Conservation (phyloP, 371 early-diverging fungal genomes). For the Mucor indicus region DNA sequence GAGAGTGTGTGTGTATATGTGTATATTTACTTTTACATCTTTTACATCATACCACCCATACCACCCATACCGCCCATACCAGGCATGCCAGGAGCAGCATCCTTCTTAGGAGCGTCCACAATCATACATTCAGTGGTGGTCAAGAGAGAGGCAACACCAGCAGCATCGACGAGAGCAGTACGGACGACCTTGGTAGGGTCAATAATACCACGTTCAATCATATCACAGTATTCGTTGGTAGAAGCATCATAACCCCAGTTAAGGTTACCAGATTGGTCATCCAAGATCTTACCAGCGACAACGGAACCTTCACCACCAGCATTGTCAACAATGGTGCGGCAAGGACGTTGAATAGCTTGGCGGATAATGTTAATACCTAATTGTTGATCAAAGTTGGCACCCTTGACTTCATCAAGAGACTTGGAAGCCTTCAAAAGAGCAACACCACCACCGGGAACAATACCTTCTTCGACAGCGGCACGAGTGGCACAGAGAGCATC, state of each 20-base stretch:
- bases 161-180: conserved; percentile 92
- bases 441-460: conserved; percentile 96
- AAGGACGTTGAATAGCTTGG: conserved; percentile 90
- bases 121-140: conserved; percentile 97
- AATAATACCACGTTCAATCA: conserved; percentile 94
- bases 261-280: conserved; percentile 69
- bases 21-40: too few species aligned
- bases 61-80: conserved; percentile 20
- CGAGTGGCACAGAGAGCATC: conserved; percentile 98
- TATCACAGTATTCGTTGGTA: conserved; percentile 87
- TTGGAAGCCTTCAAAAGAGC: conserved; percentile 92
- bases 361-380: conserved; percentile 94
- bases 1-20: too few species aligned
- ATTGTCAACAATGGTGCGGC: conserved; percentile 93
- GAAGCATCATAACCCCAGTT: conserved; percentile 94
- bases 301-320: conserved; percentile 97
- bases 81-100: conserved; percentile 30
- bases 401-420: conserved; percentile 73
- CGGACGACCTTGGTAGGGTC: conserved; percentile 98
- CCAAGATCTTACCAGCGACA: conserved; percentile 90
- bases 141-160: conserved; percentile 93
- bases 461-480: conserved; percentile 98
- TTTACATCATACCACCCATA: conserved; percentile 47
- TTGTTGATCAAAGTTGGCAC: conserved; percentile 96
- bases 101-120: conserved; percentile 85